Evolutionary conservation across 768 basidiomycete species (phyloP), one percentile per base, ranked within the genome.

Genomic region (Kwoniella botswanensis): DNA sequence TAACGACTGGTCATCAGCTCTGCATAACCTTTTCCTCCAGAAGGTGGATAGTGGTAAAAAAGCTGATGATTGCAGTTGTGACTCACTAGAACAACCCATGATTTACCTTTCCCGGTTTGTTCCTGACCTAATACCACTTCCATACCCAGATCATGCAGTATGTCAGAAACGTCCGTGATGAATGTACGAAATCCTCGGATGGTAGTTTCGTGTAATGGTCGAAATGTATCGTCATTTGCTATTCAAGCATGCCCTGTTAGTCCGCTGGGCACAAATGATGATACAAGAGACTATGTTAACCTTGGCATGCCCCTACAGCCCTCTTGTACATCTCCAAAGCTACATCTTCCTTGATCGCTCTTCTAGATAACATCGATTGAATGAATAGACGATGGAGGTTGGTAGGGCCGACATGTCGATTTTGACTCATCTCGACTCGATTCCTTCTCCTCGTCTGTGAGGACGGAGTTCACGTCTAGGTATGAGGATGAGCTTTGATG

Each of bases 251-350:
- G 35, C 24, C 24, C 3, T 11, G 24, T 55, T 55, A n/a, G 18
- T n/a, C 11, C 11, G 3, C 54, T 55, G 54, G 54, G 54, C 2
- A 74, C 78, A 29, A 29, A 29, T 29, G 29, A 29, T 29, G 29
- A 29, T 29, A 29, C 2, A 29, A 29, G 29, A 29, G 29, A 35
- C 35, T 35, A 35, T 35, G 6, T 35, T 58, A 58, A 82, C 80
- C 70, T 35, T 67, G 71, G 56, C 74, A 70, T 9, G 79, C 80
- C 6, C 55, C 43, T 9, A 78, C 63, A 22, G 78, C 75, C 50
- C 82, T 26, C 29, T 75, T 77, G 71, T 83, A 82, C 26, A 83
- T 56, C 72, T 80, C 78, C 43, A 80, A 46, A 9, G 74, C 78
- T 18, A 76, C 60, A 10, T 74, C 65, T 59, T 82, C 75, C 52